A percentile compares a stretch with the other conserved stretches of the same genome.
Conservation (phyloP, 305 asterid genomes). For the Solanum hybrid region DNA sequence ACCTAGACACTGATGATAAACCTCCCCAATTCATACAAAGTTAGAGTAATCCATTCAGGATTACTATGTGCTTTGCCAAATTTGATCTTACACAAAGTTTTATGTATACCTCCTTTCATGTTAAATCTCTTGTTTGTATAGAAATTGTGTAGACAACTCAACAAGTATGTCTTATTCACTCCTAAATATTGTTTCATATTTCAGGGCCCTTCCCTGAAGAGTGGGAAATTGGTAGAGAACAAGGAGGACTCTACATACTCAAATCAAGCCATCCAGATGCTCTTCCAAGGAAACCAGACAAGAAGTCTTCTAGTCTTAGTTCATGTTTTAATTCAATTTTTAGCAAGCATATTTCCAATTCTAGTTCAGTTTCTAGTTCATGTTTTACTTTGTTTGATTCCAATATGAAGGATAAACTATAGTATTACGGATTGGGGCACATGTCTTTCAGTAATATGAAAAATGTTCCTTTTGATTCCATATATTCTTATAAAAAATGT, state of each 20-base stretch:
- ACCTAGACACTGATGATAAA: background rate
- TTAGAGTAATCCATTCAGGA: background rate
- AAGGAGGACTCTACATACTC: background rate
- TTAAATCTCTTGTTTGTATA: background rate
- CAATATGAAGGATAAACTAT: background rate
- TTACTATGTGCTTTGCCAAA: background rate
- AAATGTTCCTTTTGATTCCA: background rate
- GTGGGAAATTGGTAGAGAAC: background rate
- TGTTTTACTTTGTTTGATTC: background rate
- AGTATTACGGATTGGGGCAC: background rate
- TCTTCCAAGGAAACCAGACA: background rate
- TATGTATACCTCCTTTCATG: background rate
- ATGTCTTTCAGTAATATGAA: background rate
- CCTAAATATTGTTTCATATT: background rate
- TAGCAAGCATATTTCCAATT: background rate
- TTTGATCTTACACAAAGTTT: background rate
- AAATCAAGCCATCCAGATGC: background rate
- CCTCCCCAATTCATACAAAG: background rate
- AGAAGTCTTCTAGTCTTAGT: background rate
- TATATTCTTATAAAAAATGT: no score
- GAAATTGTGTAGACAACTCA: background rate
- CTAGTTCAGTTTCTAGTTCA: background rate
- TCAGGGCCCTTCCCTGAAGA: background rate
- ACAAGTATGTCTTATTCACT: background rate
- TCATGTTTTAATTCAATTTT: background rate